Evolutionary conservation across 1,284 basidiomycete species (phyloP).

Genomic region (Ceratobasidium sp.): DNA sequence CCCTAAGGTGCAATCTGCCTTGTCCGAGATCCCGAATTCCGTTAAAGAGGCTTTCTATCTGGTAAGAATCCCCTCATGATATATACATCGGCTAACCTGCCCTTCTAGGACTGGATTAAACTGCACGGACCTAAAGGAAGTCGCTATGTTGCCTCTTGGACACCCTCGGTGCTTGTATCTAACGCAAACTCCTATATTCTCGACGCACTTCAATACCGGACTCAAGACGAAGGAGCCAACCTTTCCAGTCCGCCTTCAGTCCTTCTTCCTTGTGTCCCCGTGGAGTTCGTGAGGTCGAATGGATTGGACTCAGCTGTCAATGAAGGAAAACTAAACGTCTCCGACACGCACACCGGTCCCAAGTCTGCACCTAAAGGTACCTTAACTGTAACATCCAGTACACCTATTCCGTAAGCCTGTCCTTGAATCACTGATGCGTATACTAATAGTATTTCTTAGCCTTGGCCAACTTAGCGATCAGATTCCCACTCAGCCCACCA

Average conservation of each 20-base stretch:
- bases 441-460: too few relatives aligned
- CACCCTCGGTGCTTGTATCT: neutral
- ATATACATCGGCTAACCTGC: neutral
- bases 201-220: neutral
- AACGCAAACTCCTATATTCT: conserved; percentile 2
- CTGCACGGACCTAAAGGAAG: neutral
- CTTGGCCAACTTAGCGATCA: too few relatives aligned
- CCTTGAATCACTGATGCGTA: too few relatives aligned
- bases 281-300: neutral
- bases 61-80: neutral
- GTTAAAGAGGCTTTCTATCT: neutral
- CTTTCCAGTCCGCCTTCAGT: too few relatives aligned
- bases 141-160: conserved; percentile 16
- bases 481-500: too few relatives aligned
- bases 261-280: neutral
- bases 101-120: conserved; percentile 13
- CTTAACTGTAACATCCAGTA: too few relatives aligned
- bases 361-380: neutral
- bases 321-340: neutral
- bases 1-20: neutral
- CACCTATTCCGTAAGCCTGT: too few relatives aligned
- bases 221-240: too few relatives aligned
- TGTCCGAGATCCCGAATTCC: neutral
- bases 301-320: neutral
- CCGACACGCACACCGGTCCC: neutral